Percentiles rank a stretch among this genome's conserved stretches.
Evolutionary conservation across 805 yeast species (phyloP).

Genomic region (Ogataea zsoltii): DNA sequence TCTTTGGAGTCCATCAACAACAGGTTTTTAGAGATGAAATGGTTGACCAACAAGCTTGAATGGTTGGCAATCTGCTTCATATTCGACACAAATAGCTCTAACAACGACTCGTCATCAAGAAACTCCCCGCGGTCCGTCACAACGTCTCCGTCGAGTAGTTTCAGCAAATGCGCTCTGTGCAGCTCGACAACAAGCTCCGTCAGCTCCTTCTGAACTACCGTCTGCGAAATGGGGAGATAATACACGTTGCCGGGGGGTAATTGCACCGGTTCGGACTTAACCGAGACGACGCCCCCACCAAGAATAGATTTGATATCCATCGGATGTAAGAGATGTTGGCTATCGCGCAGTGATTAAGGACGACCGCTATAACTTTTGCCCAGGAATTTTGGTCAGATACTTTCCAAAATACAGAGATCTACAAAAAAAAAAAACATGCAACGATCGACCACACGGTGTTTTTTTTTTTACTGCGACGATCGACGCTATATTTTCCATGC

Average conservation of each 20-base stretch:
- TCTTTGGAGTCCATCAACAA: constrained; percentile 66
- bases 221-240: constrained; percentile 44
- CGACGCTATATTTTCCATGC: not conserved
- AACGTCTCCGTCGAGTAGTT: constrained; percentile 8
- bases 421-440: not conserved
- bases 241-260: constrained; percentile 23
- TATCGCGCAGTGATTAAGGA: too few species aligned
- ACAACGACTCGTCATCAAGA: constrained; percentile 34
- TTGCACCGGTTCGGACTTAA: not conserved
- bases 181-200: constrained; percentile 43
- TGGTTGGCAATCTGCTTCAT: constrained; percentile 57
- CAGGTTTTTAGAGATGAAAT: constrained; percentile 71
- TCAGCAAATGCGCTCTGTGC: constrained; percentile 35
- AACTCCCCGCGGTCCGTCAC: constrained; percentile 8
- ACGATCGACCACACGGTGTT: not conserved
- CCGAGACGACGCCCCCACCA: not conserved
- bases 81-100: constrained; percentile 46
- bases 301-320: constrained; percentile 10
- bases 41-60: constrained; percentile 73
- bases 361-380: too few species aligned
- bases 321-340: too few species aligned
- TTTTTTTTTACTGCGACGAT: not conserved
- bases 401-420: not conserved
- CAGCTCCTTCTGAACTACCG: constrained; percentile 45
- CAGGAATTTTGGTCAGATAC: too few species aligned